Conservation (phyloP, 768 basidiomycete genomes). For the Leucocoprinus leucothites region DNA sequence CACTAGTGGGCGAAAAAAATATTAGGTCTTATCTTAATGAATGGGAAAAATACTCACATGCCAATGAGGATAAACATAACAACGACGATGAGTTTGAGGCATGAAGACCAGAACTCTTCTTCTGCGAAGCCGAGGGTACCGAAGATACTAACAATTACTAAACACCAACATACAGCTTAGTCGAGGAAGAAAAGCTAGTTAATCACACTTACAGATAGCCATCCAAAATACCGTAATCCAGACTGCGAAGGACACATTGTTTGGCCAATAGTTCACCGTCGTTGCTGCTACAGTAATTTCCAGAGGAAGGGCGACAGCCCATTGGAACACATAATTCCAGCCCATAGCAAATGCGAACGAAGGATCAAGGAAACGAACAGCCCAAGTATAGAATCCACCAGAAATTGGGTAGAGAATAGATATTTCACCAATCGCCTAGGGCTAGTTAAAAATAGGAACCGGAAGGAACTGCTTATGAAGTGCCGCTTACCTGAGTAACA, state of each 20-base stretch:
- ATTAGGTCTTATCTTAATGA: background rate
- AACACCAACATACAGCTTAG: too few species aligned
- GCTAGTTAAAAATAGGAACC: background rate
- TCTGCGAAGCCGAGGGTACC: conserved; percentile 46
- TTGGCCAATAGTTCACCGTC: conserved; percentile 43
- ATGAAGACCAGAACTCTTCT: conserved; percentile 49
- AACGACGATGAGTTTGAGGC: conserved; percentile 42
- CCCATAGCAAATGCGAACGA: conserved; percentile 48
- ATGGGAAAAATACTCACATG: conserved; percentile 25
- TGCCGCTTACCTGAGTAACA: conserved; percentile 41
- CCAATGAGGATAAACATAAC: conserved; percentile 46
- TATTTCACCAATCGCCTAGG: conserved; percentile 47
- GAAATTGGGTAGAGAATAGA: conserved; percentile 46
- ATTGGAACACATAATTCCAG: conserved; percentile 48
- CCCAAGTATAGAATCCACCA: conserved; percentile 46
- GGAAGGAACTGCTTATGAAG: background rate
- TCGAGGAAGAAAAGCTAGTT: background rate
- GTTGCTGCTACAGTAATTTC: conserved; percentile 44
- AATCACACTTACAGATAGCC: conserved; percentile 30
- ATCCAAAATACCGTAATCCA: conserved; percentile 46
- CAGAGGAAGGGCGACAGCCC: conserved; percentile 41
- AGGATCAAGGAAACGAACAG: conserved; percentile 43
- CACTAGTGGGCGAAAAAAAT: conserved; percentile 17
- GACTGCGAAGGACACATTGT: conserved; percentile 34
- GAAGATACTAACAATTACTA: conserved; percentile 38